A percentile compares a stretch with the other conserved stretches of the same genome.
These are phyloP conservation scores for Noccaea bulbosa DNA, from an alignment of 345 rosid species.

Conservation along the genomic window DNA sequence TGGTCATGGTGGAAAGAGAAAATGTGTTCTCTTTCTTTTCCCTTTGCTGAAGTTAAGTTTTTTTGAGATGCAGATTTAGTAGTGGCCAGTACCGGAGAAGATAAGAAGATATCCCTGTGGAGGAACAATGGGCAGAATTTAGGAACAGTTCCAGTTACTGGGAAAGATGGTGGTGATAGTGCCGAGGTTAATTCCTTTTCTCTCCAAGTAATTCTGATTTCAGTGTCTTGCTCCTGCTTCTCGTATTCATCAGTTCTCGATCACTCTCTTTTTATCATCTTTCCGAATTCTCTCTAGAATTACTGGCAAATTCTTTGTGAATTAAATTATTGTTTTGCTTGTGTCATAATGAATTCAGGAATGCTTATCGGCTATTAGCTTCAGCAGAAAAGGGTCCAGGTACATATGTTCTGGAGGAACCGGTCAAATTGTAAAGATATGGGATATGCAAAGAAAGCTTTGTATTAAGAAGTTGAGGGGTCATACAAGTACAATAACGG, in stretches of 20 bases:
- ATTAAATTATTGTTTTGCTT: background rate
- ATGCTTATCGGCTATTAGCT: slow-evolving; percentile 77
- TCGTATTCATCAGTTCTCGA: background rate
- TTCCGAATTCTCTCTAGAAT: background rate
- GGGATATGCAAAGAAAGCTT: slow-evolving; percentile 94
- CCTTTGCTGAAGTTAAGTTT: slow-evolving; percentile 16
- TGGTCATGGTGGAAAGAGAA: slow-evolving; percentile 7
- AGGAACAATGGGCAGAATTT: slow-evolving; percentile 77
- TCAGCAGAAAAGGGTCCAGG: slow-evolving; percentile 88
- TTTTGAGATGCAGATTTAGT: slow-evolving; percentile 72
- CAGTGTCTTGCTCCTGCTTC: slow-evolving; percentile 1
- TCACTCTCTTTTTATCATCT: slow-evolving; percentile 15
- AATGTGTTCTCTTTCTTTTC: slow-evolving; percentile 9
- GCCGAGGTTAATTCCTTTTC: slow-evolving; percentile 55
- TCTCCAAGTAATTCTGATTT: slow-evolving; percentile 1
- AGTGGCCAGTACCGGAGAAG: slow-evolving; percentile 97
- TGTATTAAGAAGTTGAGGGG: slow-evolving; percentile 96
- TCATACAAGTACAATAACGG: slow-evolving; percentile 80
- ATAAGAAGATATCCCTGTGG: slow-evolving; percentile 91
- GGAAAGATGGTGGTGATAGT: slow-evolving; percentile 72
- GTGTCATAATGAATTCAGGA: slow-evolving; percentile 58
- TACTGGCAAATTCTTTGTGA: background rate
- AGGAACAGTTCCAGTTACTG: slow-evolving; percentile 79
- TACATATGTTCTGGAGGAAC: slow-evolving; percentile 96
- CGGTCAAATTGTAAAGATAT: slow-evolving; percentile 87